phyloP scores from a whole-genome alignment of 2,329 filamentous ascomycete species.

The Verticillium klebahnii region DNA sequence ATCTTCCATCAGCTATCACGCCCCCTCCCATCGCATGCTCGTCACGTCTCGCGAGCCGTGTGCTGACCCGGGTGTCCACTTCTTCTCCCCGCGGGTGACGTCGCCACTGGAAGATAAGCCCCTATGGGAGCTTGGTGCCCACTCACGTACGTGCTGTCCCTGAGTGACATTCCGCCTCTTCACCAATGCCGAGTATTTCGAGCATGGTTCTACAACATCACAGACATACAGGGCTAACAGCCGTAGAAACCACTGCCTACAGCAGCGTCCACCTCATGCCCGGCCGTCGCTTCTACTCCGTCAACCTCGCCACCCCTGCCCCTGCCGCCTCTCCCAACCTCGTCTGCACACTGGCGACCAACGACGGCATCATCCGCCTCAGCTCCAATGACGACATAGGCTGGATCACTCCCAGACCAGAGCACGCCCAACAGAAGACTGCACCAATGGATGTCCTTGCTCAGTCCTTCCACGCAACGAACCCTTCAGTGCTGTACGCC shows the following conservation, averaged over 20 bases:
- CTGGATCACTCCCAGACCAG: constrained; percentile 25
- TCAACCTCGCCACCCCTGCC: constrained; percentile 37
- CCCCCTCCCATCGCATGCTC: constrained; percentile 34
- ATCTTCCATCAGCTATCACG: constrained; percentile 44
- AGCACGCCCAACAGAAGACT: constrained; percentile 7
- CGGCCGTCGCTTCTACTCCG: constrained; percentile 23
- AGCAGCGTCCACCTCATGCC: constrained; percentile 24
- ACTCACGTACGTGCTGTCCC: constrained; percentile 16
- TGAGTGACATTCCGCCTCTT: constrained; percentile 6
- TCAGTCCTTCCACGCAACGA: constrained; percentile 39
- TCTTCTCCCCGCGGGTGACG: constrained; percentile 31
- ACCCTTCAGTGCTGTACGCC: constrained; percentile 42
- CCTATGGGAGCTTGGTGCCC: constrained; percentile 32
- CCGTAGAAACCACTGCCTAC: constrained; percentile 15
- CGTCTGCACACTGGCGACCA: constrained; percentile 33
- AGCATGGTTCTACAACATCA: neutral
- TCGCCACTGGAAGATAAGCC: constrained; percentile 21
- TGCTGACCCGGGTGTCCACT: constrained; percentile 25
- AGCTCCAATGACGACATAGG: constrained; percentile 22
- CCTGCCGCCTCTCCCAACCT: constrained; percentile 17
- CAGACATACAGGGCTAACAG: neutral
- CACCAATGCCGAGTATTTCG: neutral
- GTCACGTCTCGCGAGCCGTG: constrained; percentile 33
- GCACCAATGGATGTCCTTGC: constrained; percentile 35
- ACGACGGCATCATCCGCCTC: constrained; percentile 38